These are phyloP conservation scores for Penicillium antarcticum DNA, from an alignment of 495 filamentous ascomycete species.

Conservation along the genomic window DNA sequence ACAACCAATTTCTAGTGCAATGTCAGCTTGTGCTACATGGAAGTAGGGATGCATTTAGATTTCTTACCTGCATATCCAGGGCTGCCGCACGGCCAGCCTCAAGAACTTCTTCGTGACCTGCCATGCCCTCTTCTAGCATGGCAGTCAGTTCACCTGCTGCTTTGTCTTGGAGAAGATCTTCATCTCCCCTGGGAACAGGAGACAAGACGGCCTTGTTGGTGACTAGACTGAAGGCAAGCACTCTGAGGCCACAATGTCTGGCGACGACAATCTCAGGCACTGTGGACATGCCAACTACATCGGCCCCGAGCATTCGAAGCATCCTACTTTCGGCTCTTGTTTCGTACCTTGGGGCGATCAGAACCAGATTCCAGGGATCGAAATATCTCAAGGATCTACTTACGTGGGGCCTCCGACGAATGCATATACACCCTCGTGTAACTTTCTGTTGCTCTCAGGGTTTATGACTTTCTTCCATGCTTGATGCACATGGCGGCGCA, in stretches of 20 bases:
- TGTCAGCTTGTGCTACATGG: constrained; percentile 13
- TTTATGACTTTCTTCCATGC: constrained; percentile 54
- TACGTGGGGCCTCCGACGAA: constrained; percentile 70
- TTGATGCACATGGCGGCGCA: constrained; percentile 58
- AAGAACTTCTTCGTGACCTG: constrained; percentile 71
- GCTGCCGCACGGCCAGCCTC: constrained; percentile 61
- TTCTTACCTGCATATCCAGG: constrained; percentile 62
- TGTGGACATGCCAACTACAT: constrained; percentile 77
- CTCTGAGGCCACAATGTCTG: constrained; percentile 64
- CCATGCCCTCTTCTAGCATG: constrained; percentile 61
- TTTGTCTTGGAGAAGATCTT: constrained; percentile 37
- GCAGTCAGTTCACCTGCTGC: constrained; percentile 48
- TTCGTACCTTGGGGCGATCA: constrained; percentile 54
- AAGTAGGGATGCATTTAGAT: not conserved
- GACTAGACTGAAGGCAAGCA: constrained; percentile 74
- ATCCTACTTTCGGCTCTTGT: constrained; percentile 76
- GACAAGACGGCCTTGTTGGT: constrained; percentile 70
- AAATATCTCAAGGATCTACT: constrained; percentile 12
- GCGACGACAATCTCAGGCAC: constrained; percentile 76
- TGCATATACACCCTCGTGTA: constrained; percentile 76
- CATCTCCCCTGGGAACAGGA: constrained; percentile 60
- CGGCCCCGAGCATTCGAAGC: constrained; percentile 62
- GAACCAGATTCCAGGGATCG: not conserved
- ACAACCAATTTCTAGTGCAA: constrained; percentile 36
- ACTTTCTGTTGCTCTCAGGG: constrained; percentile 36